These are phyloP conservation scores for Aspergillus sp. DNA, from an alignment of 2,329 filamentous ascomycete species.

Conservation along the genomic window DNA sequence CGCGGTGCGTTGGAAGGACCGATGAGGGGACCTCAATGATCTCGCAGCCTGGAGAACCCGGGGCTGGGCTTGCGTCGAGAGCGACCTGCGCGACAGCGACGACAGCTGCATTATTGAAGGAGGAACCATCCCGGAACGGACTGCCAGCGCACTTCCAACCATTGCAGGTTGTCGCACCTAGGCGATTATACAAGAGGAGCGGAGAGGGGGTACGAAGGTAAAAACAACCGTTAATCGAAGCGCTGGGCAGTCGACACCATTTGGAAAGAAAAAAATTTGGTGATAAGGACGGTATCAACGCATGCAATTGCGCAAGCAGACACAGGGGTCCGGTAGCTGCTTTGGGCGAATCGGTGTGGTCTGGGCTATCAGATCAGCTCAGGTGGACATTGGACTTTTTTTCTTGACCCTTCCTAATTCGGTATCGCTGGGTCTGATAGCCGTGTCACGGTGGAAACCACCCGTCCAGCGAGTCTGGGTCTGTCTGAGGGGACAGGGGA, in stretches of 20 bases:
- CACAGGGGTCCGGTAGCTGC: constrained; percentile 13
- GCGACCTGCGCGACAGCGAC: constrained; percentile 28
- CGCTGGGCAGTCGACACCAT: constrained; percentile 2
- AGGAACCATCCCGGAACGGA: constrained; percentile 24
- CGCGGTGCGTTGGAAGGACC: constrained; percentile 27
- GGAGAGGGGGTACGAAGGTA: constrained; percentile 5
- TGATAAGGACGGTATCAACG: constrained; percentile 8
- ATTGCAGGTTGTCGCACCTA: constrained; percentile 20
- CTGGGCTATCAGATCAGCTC: constrained; percentile 3
- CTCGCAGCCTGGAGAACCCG: constrained; percentile 18
- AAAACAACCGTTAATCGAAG: constrained; percentile 4
- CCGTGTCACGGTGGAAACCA: background rate
- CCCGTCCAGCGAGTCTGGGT: background rate
- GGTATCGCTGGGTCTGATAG: background rate
- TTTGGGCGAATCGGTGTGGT: constrained; percentile 30
- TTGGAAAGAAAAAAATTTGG: constrained; percentile 9
- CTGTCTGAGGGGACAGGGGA: too few species aligned
- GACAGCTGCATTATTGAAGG: constrained; percentile 25
- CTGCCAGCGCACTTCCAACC: constrained; percentile 27
- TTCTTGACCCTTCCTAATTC: background rate
- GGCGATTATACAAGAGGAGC: constrained; percentile 4
- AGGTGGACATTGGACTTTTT: constrained; percentile 3
- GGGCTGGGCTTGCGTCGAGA: constrained; percentile 19
- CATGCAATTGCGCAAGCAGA: background rate
- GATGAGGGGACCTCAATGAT: constrained; percentile 12